Base-by-base conservation (phyloP, 208 protist species). In the Acanthamoeba culbertsoni region DNA sequence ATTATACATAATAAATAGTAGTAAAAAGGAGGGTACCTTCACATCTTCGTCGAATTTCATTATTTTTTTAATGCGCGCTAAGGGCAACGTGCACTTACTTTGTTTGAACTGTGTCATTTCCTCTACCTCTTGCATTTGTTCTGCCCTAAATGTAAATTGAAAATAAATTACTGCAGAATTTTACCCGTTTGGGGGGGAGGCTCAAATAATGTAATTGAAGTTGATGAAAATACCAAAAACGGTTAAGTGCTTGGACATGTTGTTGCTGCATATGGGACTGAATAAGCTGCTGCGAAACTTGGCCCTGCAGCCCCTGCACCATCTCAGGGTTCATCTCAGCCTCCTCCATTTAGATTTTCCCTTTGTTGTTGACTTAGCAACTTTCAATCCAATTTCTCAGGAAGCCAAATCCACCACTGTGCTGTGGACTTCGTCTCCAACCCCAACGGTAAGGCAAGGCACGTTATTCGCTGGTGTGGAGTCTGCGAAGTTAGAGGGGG, bases 51-150 rank as follows among this genome's bases (percentile, higher is more conserved):
- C 96, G 0, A 89, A 92, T 82, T 97, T 97, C 95, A 97, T 97
- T 45, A 97, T 97, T 55, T 97, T 96, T 53, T 97, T 97, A 45
- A 97, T 97, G 89, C 96, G 77, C 1, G 96, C 95, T 0, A 97
- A 57, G 4, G 96, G 96, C 42, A 97, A 45, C 26, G 51, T 63
- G 18, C 18, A 43, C 33, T 88, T 88, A 48, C 79, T 63, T 26
- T 79, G 71, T 7, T 88, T 88, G 51, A 88, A 88, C 48, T 55
- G 53, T 10, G 79, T 65, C 79, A 88, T 88, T 6, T 88, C 79
- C 31, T 88, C 79, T n/a, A 88, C 62, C 46, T 88, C 79, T 65
- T 63, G 79, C 43, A 63, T 57, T 63, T 88, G 79, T 20, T 88
- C 71, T 14, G 37, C 37, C 71, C 71, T 79, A 23, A 59, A 59